Percentiles rank a stretch among this genome's conserved stretches.
Evolutionary conservation across 495 filamentous ascomycete species (phyloP).

Genomic region (Penicillium coffeae): DNA sequence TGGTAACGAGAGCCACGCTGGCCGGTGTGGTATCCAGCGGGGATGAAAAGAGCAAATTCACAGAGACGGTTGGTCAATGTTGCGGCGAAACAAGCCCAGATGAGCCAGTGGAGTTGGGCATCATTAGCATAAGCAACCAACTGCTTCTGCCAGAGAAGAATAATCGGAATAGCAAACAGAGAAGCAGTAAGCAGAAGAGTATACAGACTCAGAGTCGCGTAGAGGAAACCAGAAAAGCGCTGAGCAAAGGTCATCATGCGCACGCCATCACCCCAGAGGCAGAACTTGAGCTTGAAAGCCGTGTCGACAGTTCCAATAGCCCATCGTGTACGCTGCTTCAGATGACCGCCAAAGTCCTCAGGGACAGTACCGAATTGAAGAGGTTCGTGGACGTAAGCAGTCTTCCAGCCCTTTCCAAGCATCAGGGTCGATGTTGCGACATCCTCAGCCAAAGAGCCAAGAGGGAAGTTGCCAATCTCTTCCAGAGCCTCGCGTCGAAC

Average conservation of each 20-base stretch:
- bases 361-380: constrained; percentile 52
- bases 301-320: constrained; percentile 44
- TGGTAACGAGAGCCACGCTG: constrained; percentile 39
- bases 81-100: constrained; percentile 41
- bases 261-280: constrained; percentile 35
- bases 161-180: constrained; percentile 44
- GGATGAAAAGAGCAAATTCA: constrained; percentile 41
- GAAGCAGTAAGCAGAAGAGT: constrained; percentile 40
- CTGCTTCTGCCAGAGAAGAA: constrained; percentile 40
- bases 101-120: constrained; percentile 44
- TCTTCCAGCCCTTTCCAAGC: constrained; percentile 49
- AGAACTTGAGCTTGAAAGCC: constrained; percentile 43
- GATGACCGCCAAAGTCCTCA: constrained; percentile 41
- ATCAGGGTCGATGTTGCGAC: constrained; percentile 44
- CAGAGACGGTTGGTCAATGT: constrained; percentile 38
- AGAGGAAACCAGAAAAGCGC: constrained; percentile 43
- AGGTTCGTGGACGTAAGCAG: constrained; percentile 46
- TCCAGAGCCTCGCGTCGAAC: constrained; percentile 46
- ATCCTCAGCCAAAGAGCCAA: constrained; percentile 50
- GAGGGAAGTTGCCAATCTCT: constrained; percentile 49
- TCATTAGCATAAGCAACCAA: constrained; percentile 42
- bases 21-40: constrained; percentile 42
- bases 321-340: constrained; percentile 53
- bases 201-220: constrained; percentile 39
- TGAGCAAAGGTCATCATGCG: constrained; percentile 31